phyloP scores from a whole-genome alignment of 805 yeast species.

The Metschnikowia chrysomelidarum region DNA sequence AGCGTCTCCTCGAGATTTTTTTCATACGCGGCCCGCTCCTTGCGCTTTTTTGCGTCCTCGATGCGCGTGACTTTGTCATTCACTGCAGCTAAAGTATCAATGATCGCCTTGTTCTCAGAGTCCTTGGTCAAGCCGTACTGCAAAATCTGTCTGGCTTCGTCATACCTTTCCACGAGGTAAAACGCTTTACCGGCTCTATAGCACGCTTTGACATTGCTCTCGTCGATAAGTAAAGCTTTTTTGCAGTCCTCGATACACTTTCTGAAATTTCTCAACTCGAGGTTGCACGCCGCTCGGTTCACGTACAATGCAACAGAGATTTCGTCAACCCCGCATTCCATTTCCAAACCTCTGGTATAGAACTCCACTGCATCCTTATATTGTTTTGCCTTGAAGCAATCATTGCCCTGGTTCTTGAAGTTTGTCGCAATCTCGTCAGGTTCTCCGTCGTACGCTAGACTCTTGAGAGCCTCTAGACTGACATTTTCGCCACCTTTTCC shows the following conservation, averaged over 20 bases:
- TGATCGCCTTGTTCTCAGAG: constrained; percentile 54
- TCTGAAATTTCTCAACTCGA: constrained; percentile 82
- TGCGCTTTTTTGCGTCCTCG: constrained; percentile 30
- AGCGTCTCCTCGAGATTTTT: constrained; percentile 41
- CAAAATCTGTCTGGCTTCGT: constrained; percentile 69
- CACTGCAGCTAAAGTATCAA: constrained; percentile 43
- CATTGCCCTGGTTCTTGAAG: constrained; percentile 93
- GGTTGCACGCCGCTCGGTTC: constrained; percentile 89
- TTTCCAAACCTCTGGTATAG: constrained; percentile 77
- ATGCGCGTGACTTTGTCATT: constrained; percentile 30
- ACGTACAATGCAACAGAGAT: constrained; percentile 63
- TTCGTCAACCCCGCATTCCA: constrained; percentile 54
- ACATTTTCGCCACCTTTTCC: constrained; percentile 74
- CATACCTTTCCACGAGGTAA: constrained; percentile 58
- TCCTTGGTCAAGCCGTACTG: constrained; percentile 66
- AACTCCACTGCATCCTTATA: constrained; percentile 74
- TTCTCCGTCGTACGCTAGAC: constrained; percentile 92
- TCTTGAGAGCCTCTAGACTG: constrained; percentile 82
- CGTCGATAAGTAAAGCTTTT: constrained; percentile 61
- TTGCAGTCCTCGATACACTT: constrained; percentile 84
- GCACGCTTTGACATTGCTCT: constrained; percentile 76
- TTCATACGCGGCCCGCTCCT: constrained; percentile 38
- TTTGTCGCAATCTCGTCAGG: constrained; percentile 89
- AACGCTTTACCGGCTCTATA: constrained; percentile 84
- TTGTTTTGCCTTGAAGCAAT: constrained; percentile 67